Evolutionary conservation across 1,284 basidiomycete genomes (phyloP), one percentile per base, ranked within the genome.

Genomic region (Ustilago shanxiensis): DNA sequence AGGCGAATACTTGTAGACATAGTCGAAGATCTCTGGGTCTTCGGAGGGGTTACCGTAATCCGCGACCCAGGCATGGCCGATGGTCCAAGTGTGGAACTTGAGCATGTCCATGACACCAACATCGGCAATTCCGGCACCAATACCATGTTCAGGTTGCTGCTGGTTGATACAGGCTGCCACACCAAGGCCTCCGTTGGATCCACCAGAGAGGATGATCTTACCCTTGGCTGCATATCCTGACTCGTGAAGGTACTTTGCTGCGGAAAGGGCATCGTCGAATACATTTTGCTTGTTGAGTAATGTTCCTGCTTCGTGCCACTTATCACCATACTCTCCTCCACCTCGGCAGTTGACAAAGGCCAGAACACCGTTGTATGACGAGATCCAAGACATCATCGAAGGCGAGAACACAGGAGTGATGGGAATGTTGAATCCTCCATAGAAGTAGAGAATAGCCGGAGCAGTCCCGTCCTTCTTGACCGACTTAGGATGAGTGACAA

Each of bases 261-360:
- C 93, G 2, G 68, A 72, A 7, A 85, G 66, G 11, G 79, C 76
- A 60, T 95, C 93, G 81, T 94, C 89, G 83, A 93, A 94, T 45
- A 91, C 91, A 70, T 93, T 93, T 65, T 89, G 89, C 68, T 85
- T 85, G 67, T 85, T 73, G 47, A 80, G 70, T 37, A 81, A 65
- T n/a, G 72, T 66, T 1, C 83, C 84, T 0, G 81, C 83, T 31
- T 84, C 71, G 69, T 85, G 86, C 86, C 84, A 86, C 64, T 91
- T 90, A 82, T 93, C 92, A 14, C 93, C 93, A 75, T 93, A 94
- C 84, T 95, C 93, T 2, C 90, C 89, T 9, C 93, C 93, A n/a
- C 93, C 93, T 58, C 93, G 86, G 50, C 87, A 85, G 63, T 88
- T 88, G 60, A 87, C 86, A 57, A 92, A 89, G 2, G 92, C 93